Percentiles rank a stretch among this genome's conserved stretches.
Evolutionary conservation across 1,284 basidiomycete genomes (phyloP).

Genomic region (Moesziomyces parantarcticus): DNA sequence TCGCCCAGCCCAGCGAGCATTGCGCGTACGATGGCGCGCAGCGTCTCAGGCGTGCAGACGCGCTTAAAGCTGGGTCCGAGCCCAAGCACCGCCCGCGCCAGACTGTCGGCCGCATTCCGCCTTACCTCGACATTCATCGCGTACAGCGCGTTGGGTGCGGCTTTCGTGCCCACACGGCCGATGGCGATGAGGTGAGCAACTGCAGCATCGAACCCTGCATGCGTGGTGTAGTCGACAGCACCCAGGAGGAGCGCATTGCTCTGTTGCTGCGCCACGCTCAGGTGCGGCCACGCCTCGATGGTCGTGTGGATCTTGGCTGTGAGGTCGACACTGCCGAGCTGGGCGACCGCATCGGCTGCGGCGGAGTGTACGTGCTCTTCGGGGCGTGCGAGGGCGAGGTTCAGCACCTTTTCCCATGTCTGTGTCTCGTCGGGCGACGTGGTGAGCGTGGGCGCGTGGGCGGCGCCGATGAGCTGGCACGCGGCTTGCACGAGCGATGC

Average conservation of each 20-base stretch:
- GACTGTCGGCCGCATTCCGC: slow-evolving; percentile 77
- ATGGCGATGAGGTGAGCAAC: slow-evolving; percentile 75
- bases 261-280: slow-evolving; percentile 76
- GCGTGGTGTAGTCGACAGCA: slow-evolving; percentile 75
- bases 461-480: slow-evolving; percentile 77
- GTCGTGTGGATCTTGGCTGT: slow-evolving; percentile 63
- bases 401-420: slow-evolving; percentile 71
- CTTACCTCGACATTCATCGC: slow-evolving; percentile 74
- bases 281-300: slow-evolving; percentile 74
- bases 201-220: slow-evolving; percentile 73
- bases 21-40: slow-evolving; percentile 1
- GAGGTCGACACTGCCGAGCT: slow-evolving; percentile 79
- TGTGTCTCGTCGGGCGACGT: slow-evolving; percentile 14
- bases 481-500: slow-evolving; percentile 79
- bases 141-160: slow-evolving; percentile 36
- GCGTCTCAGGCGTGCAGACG: slow-evolving; percentile 2
- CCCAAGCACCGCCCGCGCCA: slow-evolving; percentile 68
- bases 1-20: slow-evolving; percentile 78
- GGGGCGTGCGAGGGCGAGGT: slow-evolving; percentile 79
- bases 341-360: slow-evolving; percentile 75
- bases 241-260: slow-evolving; percentile 82
- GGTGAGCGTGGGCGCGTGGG: slow-evolving; percentile 1
- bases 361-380: slow-evolving; percentile 78
- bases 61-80: not conserved
- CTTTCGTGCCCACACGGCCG: slow-evolving; percentile 73